Base-by-base conservation (phyloP, 1,139 yeast species). In the Wickerhamomyces sp. region DNA sequence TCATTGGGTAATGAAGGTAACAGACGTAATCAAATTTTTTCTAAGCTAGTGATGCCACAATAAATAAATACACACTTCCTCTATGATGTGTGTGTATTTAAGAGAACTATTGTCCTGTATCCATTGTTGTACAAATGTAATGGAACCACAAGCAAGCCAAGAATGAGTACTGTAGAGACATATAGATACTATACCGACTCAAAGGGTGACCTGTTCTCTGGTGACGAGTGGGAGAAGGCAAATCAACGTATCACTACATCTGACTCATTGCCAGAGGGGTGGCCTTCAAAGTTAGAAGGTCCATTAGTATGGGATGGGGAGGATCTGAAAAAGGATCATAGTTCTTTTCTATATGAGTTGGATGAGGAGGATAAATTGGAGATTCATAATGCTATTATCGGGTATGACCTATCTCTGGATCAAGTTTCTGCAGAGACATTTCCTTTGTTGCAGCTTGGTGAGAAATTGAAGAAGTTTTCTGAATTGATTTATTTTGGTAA, bases 131-230 rank as follows among this genome's bases (percentile, higher is more conserved):
- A n/a, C n/a, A n/a, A n/a, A n/a, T n/a, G n/a, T n/a, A n/a, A n/a
- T n/a, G n/a, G n/a, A n/a, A n/a, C n/a, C n/a, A n/a, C n/a, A n/a
- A 29, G 3, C 3, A 9, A n/a, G 24, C 25, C 9, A n/a, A 31
- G 5, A n/a, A 38, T 38, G 41, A 15, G 33, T 17, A 38, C 38
- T 7, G 30, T 28, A 8, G 41, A 38, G n/a, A 27, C 35, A 5
- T 38, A 38, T 26, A 30, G 35, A 31, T 35, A 31, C 21, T 38
- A 38, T 18, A 25, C 41, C 3, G 41, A 38, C n/a, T 38, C 41
- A 7, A 35, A 35, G 16, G 41, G 38, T 16, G 19, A 12, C 2
- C 17, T 38, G 10, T 10, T 35, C 3, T 38, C 41, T 21, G 41
- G 38, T 10, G 35, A 34, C 27, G 41, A 38, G 26, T 38, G 41